These are phyloP conservation scores for Fusarium sororula DNA, from an alignment of 2,329 filamentous ascomycete genomes.

Conservation along the genomic window DNA sequence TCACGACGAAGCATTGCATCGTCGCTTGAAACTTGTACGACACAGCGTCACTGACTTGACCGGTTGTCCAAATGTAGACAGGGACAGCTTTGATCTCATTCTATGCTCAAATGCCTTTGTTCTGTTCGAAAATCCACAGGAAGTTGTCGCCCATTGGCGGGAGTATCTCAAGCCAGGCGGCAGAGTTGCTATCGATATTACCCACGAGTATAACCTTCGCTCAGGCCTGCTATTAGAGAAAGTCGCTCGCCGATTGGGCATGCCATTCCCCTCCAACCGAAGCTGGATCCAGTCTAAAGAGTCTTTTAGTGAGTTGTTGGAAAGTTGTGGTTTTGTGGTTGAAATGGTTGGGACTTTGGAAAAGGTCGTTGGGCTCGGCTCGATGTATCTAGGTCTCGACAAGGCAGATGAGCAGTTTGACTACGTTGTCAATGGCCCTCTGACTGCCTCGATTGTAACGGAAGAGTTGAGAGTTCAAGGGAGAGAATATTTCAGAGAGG, in stretches of 20 bases:
- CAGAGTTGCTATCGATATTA: constrained; percentile 45
- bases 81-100: constrained; percentile 43
- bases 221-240: constrained; percentile 41
- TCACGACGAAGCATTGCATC: constrained; percentile 17
- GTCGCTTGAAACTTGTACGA: constrained; percentile 38
- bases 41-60: constrained; percentile 44
- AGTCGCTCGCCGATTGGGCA: constrained; percentile 35
- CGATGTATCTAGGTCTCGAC: constrained; percentile 34
- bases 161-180: constrained; percentile 43
- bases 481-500: constrained; percentile 42
- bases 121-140: constrained; percentile 41
- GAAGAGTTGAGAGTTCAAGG: constrained; percentile 39
- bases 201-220: constrained; percentile 45
- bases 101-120: constrained; percentile 50
- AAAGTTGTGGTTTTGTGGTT: constrained; percentile 40
- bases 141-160: constrained; percentile 43
- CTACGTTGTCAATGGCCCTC: constrained; percentile 27
- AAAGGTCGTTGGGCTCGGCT: constrained; percentile 36
- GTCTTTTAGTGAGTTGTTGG: constrained; percentile 43
- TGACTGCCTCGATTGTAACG: constrained; percentile 27
- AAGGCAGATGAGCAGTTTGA: constrained; percentile 46
- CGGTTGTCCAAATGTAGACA: constrained; percentile 24
- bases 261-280: constrained; percentile 43
- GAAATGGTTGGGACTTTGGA: constrained; percentile 42
- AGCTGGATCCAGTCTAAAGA: constrained; percentile 43